These are phyloP conservation scores for Lentinus tigrinus DNA, from an alignment of 768 basidiomycete genomes.

Conservation along the genomic window DNA sequence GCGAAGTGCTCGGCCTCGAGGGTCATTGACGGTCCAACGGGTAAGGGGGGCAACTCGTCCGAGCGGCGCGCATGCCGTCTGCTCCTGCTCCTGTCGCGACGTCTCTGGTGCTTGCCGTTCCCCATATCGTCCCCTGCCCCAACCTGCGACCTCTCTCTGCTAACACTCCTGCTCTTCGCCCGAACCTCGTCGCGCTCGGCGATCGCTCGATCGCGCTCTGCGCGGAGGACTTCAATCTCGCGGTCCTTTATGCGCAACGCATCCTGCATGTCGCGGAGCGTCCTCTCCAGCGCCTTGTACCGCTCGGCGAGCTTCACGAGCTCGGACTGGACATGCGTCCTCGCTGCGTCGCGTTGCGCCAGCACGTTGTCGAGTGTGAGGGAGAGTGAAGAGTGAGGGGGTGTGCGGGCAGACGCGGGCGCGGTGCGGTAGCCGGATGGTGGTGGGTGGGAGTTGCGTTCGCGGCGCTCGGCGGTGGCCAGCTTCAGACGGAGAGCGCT, in stretches of 20 bases:
- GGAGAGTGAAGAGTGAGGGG: constrained; percentile 7
- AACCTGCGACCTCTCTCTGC: constrained; percentile 9
- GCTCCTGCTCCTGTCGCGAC: constrained; percentile 21
- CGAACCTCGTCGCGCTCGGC: constrained; percentile 27
- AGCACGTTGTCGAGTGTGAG: constrained; percentile 1
- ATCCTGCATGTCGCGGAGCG: constrained; percentile 64
- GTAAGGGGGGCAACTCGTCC: constrained; percentile 24
- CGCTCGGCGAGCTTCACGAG: constrained; percentile 59
- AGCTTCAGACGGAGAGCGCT: constrained; percentile 42
- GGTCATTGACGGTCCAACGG: constrained; percentile 15
- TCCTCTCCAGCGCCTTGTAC: constrained; percentile 59
- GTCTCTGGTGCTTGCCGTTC: constrained; percentile 6
- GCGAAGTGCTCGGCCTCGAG: constrained; percentile 54
- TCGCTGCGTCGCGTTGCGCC: constrained; percentile 13
- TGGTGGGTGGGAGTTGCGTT: constrained; percentile 19
- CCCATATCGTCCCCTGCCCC: constrained; percentile 7
- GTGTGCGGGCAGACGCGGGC: constrained; percentile 22
- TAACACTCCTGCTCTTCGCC: constrained; percentile 20
- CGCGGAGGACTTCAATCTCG: constrained; percentile 56
- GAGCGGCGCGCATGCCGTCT: constrained; percentile 18
- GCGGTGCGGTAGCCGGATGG: constrained; percentile 12
- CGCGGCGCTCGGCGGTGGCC: constrained; percentile 39
- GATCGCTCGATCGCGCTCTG: constrained; percentile 34
- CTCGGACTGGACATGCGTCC: constrained; percentile 16
- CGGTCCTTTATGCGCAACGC: constrained; percentile 53